Base-by-base conservation (phyloP, 805 yeast species). In the Cyberlindnera euphorbiiphila region DNA sequence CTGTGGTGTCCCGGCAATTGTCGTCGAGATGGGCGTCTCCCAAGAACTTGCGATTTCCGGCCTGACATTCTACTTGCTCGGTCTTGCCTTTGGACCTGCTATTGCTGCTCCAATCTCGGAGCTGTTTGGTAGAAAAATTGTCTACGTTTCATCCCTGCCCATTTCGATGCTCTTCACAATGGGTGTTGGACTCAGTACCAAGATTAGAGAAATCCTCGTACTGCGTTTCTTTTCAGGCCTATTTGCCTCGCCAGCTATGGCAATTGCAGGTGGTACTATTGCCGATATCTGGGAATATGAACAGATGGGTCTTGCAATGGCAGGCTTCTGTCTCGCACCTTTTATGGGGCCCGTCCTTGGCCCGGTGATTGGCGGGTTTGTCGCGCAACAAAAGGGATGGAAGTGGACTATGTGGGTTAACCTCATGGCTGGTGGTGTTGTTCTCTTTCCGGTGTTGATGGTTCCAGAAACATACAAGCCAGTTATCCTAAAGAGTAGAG, bases 201-300 rank as follows among this genome's bases (percentile, higher is more conserved):
- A 81, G 47, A 78, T 84, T 47, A 66, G 76, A 41, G 66, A 73
- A 9, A 67, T 84, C 20, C 62, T 86, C 32, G 79, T 87, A 5
- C 65, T 85, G 30, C 64, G 96, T 50, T 83, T 84, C 53, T 74
- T 87, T 50, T 67, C 82, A 15, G 95, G 95, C 1, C 68, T 81
- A 20, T 71, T 81, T 33, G 86, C 93, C 2, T 78, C 89, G 2
- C 94, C 93, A 3, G 87, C 89, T 2, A 68, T 87, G 62, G 81
- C 95, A 9, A 76, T 85, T 47, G 91, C 87, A 10, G 87, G 89
- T 36, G 96, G 95, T 46, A 79, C 93, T 5, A 76, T 87, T 44
- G 65, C 80, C 37, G 96, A 87, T 61, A 61, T 86, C 32, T 87
- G 89, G 79, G 72, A 68, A 15, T 75, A 79, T 23, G 71, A 73